These are phyloP conservation scores for Lactuca saligna DNA, from an alignment of 129 eudicot genomes.

Conservation along the genomic window DNA sequence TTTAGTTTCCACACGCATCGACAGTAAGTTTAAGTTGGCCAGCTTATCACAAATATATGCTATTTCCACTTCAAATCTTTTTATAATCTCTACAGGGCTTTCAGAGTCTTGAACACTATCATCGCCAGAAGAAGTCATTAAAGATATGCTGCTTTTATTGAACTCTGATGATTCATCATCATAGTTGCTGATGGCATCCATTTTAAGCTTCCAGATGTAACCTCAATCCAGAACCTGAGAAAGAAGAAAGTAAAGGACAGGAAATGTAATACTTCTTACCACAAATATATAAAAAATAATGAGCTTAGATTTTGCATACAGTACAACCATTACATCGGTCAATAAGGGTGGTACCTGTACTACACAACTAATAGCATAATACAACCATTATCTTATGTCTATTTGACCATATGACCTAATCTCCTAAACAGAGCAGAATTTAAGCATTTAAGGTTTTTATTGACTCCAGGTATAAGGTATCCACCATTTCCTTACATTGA, in stretches of 20 bases:
- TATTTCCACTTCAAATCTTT: constrained; percentile 58
- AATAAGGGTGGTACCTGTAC: not conserved
- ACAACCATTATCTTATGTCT: no score
- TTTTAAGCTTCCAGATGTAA: constrained; percentile 32
- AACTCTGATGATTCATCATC: constrained; percentile 35
- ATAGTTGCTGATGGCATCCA: constrained; percentile 47
- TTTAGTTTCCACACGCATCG: constrained; percentile 67
- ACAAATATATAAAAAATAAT: not conserved
- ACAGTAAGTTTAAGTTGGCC: constrained; percentile 62
- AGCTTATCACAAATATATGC: constrained; percentile 64
- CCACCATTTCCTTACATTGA: not conserved
- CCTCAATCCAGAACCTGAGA: constrained; percentile 32
- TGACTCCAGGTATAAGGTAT: not conserved
- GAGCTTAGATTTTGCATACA: not conserved
- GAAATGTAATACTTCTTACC: not conserved
- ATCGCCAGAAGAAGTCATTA: constrained; percentile 41
- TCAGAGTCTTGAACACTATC: constrained; percentile 43
- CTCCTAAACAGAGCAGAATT: not conserved
- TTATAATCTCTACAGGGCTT: constrained; percentile 45
- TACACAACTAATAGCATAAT: no score
- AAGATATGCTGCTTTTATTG: constrained; percentile 37
- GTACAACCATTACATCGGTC: not conserved
- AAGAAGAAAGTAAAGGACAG: not conserved
- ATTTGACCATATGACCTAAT: no score
- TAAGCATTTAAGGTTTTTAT: not conserved